These are phyloP conservation scores for Pythium myriotylum DNA, from an alignment of 352 stramenopile species.

Conservation along the genomic window DNA sequence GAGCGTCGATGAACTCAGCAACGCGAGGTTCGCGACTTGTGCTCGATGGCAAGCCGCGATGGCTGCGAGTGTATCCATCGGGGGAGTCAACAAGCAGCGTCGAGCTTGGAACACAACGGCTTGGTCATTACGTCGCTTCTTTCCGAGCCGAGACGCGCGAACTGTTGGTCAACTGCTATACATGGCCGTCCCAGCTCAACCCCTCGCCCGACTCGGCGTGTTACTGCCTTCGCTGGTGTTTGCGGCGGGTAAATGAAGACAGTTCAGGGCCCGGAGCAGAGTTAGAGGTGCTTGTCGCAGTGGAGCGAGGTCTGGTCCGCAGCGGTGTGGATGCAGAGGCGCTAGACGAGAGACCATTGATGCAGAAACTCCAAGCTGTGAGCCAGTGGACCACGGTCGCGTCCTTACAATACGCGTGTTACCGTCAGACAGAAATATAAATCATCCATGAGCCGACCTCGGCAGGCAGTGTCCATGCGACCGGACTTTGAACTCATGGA, in stretches of 20 bases:
- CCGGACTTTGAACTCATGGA: background rate
- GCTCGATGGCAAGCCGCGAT: conserved; percentile 15
- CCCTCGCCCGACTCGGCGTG: background rate
- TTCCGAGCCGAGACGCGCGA: conserved; percentile 4
- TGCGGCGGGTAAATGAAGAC: background rate
- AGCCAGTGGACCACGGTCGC: conserved; percentile 9
- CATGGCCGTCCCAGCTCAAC: conserved; percentile 4
- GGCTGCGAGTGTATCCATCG: conserved; percentile 20
- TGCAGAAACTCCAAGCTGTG: conserved; percentile 14
- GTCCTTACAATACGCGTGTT: conserved; percentile 14
- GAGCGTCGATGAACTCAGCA: background rate
- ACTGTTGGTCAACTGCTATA: conserved; percentile 18
- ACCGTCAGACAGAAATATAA: background rate
- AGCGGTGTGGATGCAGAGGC: conserved; percentile 4
- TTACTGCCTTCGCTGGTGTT: conserved; percentile 12
- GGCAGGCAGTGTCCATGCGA: background rate
- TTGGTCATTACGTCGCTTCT: conserved; percentile 24
- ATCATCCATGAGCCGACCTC: background rate
- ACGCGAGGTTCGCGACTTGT: conserved; percentile 2
- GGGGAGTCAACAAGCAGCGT: conserved; percentile 20
- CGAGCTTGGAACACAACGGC: background rate
- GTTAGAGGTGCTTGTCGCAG: conserved; percentile 1
- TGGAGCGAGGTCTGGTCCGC: conserved; percentile 5
- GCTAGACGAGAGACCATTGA: conserved; percentile 12
- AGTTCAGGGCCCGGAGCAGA: too few species aligned